A percentile compares a stretch with the other conserved stretches of the same genome.
These are phyloP conservation scores for Lichtheimia ramosa DNA, from an alignment of 371 early-diverging fungal species.

Conservation along the genomic window DNA sequence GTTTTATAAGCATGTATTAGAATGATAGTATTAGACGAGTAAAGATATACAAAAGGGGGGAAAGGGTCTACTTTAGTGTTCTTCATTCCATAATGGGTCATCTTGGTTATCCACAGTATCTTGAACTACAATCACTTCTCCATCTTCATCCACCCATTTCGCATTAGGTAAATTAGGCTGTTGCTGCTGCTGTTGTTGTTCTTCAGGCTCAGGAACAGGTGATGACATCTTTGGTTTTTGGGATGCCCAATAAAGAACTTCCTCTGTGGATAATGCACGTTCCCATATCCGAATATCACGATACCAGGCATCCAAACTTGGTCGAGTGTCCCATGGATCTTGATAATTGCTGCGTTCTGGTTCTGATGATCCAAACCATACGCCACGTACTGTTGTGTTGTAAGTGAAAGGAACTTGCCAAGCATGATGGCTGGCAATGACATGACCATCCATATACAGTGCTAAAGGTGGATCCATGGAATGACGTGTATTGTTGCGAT, in stretches of 20 bases:
- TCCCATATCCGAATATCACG: slow-evolving; percentile 44
- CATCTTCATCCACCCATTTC: too few species aligned
- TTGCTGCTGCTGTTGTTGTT: not conserved
- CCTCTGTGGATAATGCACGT: slow-evolving; percentile 13
- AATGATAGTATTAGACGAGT: too few species aligned
- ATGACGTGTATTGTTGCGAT: slow-evolving; percentile 3
- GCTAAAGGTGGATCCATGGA: slow-evolving; percentile 19
- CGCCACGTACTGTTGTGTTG: slow-evolving; percentile 27
- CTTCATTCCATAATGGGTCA: too few species aligned
- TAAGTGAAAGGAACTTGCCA: slow-evolving; percentile 25
- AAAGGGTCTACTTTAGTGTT: too few species aligned
- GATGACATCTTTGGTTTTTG: too few species aligned
- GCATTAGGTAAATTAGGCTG: not conserved
- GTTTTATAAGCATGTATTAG: too few species aligned
- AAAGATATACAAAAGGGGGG: too few species aligned
- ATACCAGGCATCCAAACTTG: slow-evolving; percentile 31
- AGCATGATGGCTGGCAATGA: slow-evolving; percentile 22
- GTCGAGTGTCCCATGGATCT: slow-evolving; percentile 42
- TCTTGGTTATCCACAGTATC: too few species aligned
- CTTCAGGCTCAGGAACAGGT: too few species aligned
- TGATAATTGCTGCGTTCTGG: slow-evolving; percentile 41
- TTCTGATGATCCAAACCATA: slow-evolving; percentile 52
- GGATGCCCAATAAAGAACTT: not conserved
- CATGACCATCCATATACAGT: slow-evolving; percentile 45
- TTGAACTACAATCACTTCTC: too few species aligned